Evolutionary conservation across 768 basidiomycete genomes (phyloP), one percentile per base, ranked within the genome.

Genomic region (Hericium coralloides): DNA sequence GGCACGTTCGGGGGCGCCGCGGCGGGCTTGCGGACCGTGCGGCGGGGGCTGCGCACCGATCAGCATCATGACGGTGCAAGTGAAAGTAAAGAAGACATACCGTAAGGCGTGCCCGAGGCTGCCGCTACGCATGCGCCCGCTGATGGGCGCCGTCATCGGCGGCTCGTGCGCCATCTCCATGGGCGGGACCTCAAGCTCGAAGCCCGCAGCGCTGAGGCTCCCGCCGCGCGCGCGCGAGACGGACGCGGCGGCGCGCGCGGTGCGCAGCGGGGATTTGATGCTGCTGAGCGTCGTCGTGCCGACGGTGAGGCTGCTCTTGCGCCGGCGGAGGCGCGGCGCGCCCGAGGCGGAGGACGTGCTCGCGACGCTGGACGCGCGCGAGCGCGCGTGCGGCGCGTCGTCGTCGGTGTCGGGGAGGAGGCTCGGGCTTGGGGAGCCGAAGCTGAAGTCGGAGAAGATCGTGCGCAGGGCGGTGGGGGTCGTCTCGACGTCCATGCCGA

Each of bases 291-390:
- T 82, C 8, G 76, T 81, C 12, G 74, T 71, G 3, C 69, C 75
- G 20, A 81, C 59, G 4, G 80, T 85, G 31, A 87, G 68, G 38
- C 84, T 86, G 17, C 83, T 85, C 43, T 83, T 80, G 43, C 86
- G 79, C 53, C 76, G 78, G 49, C 86, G 80, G 25, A 82, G 74
- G 37, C 75, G 75, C 23, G 79, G 77, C 4, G 25, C 37, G 12
- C 36, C 38, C 10, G 60, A 60, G 25, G 64, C 59, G 52, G 59
- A 54, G 2, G 57, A 54, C 10, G 60, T 61, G 36, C 64, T 63
- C 53, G 62, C 49, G 54, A 60, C 58, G 62, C 58, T 55, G 48
- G 66, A 56, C 43, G 60, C 62, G 18, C 61, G 58, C 41, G 70
- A 58, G n/a, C 68, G 66, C 20, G 71, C 69, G 25, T 68, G 70